Base-by-base conservation (phyloP, 768 basidiomycete genomes). In the Macrolepiota albuminosa region DNA sequence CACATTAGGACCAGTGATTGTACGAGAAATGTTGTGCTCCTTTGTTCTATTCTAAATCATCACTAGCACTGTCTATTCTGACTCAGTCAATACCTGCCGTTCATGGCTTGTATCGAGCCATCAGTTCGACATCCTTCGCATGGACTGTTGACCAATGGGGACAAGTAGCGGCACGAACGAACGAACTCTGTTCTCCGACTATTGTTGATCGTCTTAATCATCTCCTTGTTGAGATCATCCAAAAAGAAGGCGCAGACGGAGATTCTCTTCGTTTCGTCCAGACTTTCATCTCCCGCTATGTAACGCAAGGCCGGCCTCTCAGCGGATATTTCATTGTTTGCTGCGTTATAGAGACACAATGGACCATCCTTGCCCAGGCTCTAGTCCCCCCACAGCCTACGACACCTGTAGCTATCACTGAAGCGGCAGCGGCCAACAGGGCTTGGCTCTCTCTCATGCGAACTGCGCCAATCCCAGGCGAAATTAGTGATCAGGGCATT, bases 241-340 rank as follows among this genome's bases (percentile, higher is more conserved):
- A 82, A 58, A 78, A 78, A 34, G 85, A 85, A 57, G 72, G 79
- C 33, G 76, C 80, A 45, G 78, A 82, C 43, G 64, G 66, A 8
- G 83, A 85, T 34, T 73, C 74, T 6, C 71, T 86, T 42, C 75
- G 76, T 57, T 89, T 84, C 68, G 78, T 87, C 24, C 84, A 86
- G 64, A 84, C 86, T 2, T 85, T 93, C 66, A 77, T 91, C 14
- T 81, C 85, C 33, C 87, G 88, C 56, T 98, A 91, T 72, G 82
- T 89, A 18, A 77, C 83, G 9, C 82, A 81, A 58, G 89, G 87
- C 9, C 81, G 93, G 6, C 93, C 93, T 13, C 76, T 95, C 16
- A 92, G 87, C 56, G 91, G 93, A 10, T 92, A 93, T 69, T 94
- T 95, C 65, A 81, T 91, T 57, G 85, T 93, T n/a, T 95, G 93